Conservation (phyloP, 2,329 filamentous ascomycete species). For the Epichloe aotearoae region DNA sequence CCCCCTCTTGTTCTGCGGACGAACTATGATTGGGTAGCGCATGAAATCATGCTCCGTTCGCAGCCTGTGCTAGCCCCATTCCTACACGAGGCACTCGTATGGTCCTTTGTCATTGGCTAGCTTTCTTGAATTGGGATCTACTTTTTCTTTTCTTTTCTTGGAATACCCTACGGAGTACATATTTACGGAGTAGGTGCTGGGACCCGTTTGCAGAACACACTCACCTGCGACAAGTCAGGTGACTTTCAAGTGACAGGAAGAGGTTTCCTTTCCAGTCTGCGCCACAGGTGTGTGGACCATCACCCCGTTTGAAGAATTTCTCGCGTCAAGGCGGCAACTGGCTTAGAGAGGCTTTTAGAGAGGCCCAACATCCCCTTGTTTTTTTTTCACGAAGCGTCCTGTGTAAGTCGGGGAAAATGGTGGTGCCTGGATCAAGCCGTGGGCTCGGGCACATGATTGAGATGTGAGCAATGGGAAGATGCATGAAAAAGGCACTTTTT, state of each 20-base stretch:
- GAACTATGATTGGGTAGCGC: not conserved
- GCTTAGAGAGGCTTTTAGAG: not conserved
- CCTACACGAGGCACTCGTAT: not conserved
- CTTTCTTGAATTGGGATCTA: not conserved
- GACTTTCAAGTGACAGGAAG: not conserved
- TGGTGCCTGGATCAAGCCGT: too few relatives aligned
- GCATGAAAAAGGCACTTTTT: too few relatives aligned
- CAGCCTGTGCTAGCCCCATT: not conserved
- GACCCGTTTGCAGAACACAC: not conserved
- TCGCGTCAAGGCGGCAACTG: not conserved
- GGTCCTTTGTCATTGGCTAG: not conserved
- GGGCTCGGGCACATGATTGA: too few relatives aligned
- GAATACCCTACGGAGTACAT: too few relatives aligned
- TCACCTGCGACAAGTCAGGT: not conserved
- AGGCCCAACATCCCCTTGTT: not conserved
- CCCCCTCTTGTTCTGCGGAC: slow-evolving; percentile 1
- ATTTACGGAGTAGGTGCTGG: not conserved
- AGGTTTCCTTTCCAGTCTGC: not conserved
- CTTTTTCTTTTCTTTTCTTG: too few relatives aligned
- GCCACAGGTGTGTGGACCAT: slow-evolving; percentile 1
- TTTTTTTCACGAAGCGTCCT: not conserved
- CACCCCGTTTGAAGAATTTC: slow-evolving; percentile 3
- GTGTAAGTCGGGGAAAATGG: too few relatives aligned
- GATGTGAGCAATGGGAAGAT: too few relatives aligned
- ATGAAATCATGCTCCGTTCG: not conserved